Evolutionary conservation across 2,329 filamentous ascomycete genomes (phyloP).

Genomic region (Botrytis hyacinthi): DNA sequence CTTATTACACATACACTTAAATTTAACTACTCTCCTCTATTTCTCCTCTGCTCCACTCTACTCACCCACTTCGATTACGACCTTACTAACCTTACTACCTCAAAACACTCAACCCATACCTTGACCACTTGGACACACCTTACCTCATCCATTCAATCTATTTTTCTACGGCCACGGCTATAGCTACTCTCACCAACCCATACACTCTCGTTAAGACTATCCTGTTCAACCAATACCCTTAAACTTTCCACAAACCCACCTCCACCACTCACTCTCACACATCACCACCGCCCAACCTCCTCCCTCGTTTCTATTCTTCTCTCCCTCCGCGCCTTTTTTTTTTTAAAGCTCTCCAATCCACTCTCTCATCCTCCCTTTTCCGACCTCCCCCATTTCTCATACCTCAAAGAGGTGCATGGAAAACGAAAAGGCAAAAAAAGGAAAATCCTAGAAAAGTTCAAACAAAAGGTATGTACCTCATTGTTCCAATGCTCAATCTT

Average conservation of each 20-base stretch:
- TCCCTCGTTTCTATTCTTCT: slow-evolving; percentile 25
- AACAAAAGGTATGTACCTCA: slow-evolving; percentile 32
- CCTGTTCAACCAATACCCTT: slow-evolving; percentile 20
- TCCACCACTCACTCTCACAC: slow-evolving; percentile 32
- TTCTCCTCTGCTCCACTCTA: not conserved
- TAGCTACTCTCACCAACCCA: slow-evolving; percentile 14
- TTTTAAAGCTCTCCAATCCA: slow-evolving; percentile 27
- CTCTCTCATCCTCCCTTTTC: slow-evolving; percentile 36
- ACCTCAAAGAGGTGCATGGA: slow-evolving; percentile 27
- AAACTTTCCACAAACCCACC: slow-evolving; percentile 21
- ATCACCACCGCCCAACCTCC: slow-evolving; percentile 33
- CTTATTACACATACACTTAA: not conserved
- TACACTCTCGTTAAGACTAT: slow-evolving; percentile 18
- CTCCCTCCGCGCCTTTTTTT: slow-evolving; percentile 28
- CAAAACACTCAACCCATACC: not conserved
- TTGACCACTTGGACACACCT: slow-evolving; percentile 19
- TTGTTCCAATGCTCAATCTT: slow-evolving; percentile 2
- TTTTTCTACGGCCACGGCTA: slow-evolving; percentile 15
- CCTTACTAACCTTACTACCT: slow-evolving; percentile 5
- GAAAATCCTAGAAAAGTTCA: not conserved
- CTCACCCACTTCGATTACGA: slow-evolving; percentile 20
- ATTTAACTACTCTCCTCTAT: slow-evolving; percentile 5
- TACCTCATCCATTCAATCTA: slow-evolving; percentile 22
- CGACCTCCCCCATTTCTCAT: slow-evolving; percentile 32
- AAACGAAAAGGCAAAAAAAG: slow-evolving; percentile 6